Base-by-base conservation (phyloP, 1,284 basidiomycete species). In the Tilletia caries region DNA sequence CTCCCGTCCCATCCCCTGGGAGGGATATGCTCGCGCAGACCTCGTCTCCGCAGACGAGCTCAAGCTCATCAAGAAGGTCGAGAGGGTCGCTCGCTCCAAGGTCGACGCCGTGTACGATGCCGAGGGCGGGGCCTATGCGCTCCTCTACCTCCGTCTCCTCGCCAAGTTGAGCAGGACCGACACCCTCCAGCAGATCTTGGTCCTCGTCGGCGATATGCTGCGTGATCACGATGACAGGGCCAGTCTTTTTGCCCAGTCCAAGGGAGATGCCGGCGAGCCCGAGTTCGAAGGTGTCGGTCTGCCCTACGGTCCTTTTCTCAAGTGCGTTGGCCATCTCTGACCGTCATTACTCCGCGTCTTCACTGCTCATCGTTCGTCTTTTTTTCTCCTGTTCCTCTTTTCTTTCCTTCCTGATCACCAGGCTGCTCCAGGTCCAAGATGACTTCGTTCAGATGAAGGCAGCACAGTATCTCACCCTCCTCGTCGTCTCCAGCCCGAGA, bases 21-120 rank as follows among this genome's bases (percentile, higher is more conserved):
- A 97, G 89, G 94, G 92, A 73, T 98, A 98, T 86, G 94, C 96
- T 85, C 91, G 95, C 72, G 94, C 93, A 64, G 93, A 91, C 71
- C 89, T 95, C 60, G 89, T 98, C 78, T 92, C 92, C 23, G 86
- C 88, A 13, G 93, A 96, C 70, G 95, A 98, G 84, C 88, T 97
- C 54, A 86, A 88, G n/a, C 88, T 93, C 78, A 90, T 98, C 81
- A 77, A 78, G 67, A 71, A 73, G 68, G 69, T 80, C 68, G 76
- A 76, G 66, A 18, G 54, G 4, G n/a, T 27, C 10, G 20, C 54
- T 5, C 54, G 54, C 25, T 82, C 90, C 15, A 86, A 87, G 12
- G 92, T 95, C 76, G 86, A 94, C 65, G 89, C 91, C 0, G 88
- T 91, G 2, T 60, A 75, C 15, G 72, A 76, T 15, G 67, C 75